phyloP scores from a whole-genome alignment of 2,329 filamentous ascomycete genomes.

The Penicillium olsonii region DNA sequence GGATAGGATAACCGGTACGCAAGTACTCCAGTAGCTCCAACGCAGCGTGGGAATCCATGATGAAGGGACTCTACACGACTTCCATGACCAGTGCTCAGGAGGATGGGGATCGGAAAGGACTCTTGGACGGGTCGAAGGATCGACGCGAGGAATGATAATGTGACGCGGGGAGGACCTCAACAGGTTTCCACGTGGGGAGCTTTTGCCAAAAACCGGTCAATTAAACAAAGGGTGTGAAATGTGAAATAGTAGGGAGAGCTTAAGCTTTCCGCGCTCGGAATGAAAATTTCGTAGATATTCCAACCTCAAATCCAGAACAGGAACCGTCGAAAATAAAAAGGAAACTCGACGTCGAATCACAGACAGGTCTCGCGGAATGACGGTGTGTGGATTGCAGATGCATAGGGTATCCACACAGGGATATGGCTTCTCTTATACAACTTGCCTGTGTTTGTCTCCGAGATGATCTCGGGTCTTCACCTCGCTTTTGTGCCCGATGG shows the following conservation, averaged over 20 bases:
- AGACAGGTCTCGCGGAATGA: conserved; percentile 21
- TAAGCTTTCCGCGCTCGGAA: neutral
- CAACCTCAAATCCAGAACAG: too few species aligned
- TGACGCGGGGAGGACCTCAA: conserved; percentile 3
- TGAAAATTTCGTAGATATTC: neutral
- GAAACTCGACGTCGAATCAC: conserved; percentile 9
- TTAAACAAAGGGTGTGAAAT: too few species aligned
- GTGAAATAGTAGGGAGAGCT: too few species aligned
- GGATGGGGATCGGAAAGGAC: conserved; percentile 23
- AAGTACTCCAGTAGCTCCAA: conserved; percentile 49
- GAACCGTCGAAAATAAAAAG: conserved; percentile 17
- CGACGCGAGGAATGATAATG: conserved; percentile 13
- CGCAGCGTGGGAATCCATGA: conserved; percentile 42
- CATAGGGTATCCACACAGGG: conserved; percentile 17
- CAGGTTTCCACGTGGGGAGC: conserved; percentile 10
- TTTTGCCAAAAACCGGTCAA: neutral
- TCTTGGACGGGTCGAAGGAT: conserved; percentile 23
- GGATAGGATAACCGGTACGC: conserved; percentile 63
- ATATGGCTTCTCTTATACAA: neutral
- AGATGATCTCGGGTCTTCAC: neutral
- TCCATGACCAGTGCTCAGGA: conserved; percentile 34
- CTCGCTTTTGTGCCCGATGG: conserved; percentile 10
- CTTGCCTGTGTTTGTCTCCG: neutral
- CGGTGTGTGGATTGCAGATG: conserved; percentile 30
- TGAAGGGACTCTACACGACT: conserved; percentile 24